Evolutionary conservation across 2,329 filamentous ascomycete genomes (phyloP).

Genomic region (Emergomyces pasteurianus): DNA sequence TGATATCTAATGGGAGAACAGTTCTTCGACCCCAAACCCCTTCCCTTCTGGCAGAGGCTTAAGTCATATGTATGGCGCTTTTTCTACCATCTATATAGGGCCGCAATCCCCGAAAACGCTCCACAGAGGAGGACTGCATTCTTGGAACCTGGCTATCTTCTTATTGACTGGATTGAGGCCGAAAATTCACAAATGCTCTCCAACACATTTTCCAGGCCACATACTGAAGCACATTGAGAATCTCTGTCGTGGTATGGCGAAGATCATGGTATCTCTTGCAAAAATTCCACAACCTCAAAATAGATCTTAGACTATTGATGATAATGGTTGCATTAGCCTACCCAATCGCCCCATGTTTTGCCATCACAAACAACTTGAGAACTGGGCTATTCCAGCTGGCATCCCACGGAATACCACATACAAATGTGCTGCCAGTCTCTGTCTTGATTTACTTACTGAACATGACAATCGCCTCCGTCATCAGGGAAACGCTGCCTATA

Average conservation of each 20-base stretch:
- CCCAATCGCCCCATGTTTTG: slow-evolving; percentile 14
- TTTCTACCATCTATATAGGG: neutral
- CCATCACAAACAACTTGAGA: slow-evolving; percentile 13
- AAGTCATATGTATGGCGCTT: slow-evolving; percentile 3
- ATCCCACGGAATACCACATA: slow-evolving; percentile 16
- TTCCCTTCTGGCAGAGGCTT: slow-evolving; percentile 4
- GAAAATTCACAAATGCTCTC: slow-evolving; percentile 4
- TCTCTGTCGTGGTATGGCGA: slow-evolving; percentile 10
- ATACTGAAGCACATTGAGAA: slow-evolving; percentile 7
- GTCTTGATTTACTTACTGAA: slow-evolving; percentile 14
- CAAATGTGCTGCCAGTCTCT: slow-evolving; percentile 11
- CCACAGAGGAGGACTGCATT: neutral
- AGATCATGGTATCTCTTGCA: slow-evolving; percentile 10
- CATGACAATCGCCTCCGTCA: slow-evolving; percentile 14
- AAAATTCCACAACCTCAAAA: slow-evolving; percentile 11
- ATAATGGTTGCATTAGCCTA: slow-evolving; percentile 10
- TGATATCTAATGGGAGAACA: slow-evolving; percentile 1
- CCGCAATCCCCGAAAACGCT: neutral
- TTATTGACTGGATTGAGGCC: slow-evolving; percentile 8
- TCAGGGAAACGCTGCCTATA: slow-evolving; percentile 13
- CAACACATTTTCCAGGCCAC: neutral
- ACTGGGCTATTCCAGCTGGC: slow-evolving; percentile 13
- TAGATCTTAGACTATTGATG: slow-evolving; percentile 14
- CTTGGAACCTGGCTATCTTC: slow-evolving; percentile 4
- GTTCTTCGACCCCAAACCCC: slow-evolving; percentile 4